Evolutionary conservation across 768 basidiomycete species (phyloP), one percentile per base, ranked within the genome.

Genomic region (Serpula lacrymans): DNA sequence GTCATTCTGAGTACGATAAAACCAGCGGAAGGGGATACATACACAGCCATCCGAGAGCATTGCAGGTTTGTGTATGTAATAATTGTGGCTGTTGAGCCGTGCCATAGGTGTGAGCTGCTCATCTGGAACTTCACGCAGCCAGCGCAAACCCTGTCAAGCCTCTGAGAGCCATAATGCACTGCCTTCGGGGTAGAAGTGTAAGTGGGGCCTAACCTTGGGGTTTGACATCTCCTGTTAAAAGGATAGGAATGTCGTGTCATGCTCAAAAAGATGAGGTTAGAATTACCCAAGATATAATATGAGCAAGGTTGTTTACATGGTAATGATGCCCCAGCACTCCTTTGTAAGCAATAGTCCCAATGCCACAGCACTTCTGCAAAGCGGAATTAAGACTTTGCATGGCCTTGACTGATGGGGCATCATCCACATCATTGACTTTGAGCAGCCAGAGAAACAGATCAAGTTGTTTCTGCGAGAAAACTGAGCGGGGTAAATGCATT

Each of bases 191-290:
- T 63, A 62, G 37, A 62, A 59, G 2, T 36, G 29, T 0, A 70
- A 45, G 30, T 64, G 51, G 0, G 48, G 45, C 1, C 59, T 52
- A 11, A 70, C 58, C n/a, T 29, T 20, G 0, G 65, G 65, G 39
- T 70, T 70, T 3, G 60, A 47, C 53, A 67, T 62, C 53, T 69
- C 69, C 65, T 68, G 31, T n/a, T n/a, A n/a, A n/a, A n/a, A 16
- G 34, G 11, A 12, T 10, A 13, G 9, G 30, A 25, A 17, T 37
- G 13, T 13, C n/a, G n/a, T 6, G 16, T 25, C 18, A 37, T 24
- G 33, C 34, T 29, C 11, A 24, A 40, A 13, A 4, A n/a, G 32
- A 29, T 13, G n/a, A 22, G 25, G n/a, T n/a, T n/a, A n/a, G n/a
- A 27, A 30, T 16, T 16, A 61, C 63, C 53, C 63, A 65, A 2